These are phyloP conservation scores for Carnegiea gigantea DNA, from an alignment of 179 eudicot species.

Conservation along the genomic window DNA sequence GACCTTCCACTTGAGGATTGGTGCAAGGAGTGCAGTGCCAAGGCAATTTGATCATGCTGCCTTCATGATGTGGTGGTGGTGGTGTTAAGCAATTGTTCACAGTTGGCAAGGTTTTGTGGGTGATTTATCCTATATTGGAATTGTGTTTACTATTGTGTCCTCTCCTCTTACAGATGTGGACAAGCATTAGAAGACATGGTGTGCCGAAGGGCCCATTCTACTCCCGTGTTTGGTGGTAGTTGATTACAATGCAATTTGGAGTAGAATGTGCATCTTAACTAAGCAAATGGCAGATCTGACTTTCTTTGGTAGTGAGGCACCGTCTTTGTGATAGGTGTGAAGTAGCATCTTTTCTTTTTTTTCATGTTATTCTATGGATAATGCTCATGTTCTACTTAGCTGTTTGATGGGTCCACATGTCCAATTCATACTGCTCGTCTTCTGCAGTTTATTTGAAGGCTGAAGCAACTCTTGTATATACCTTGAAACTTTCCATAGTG, in stretches of 20 bases:
- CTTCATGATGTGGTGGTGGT: not conserved
- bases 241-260: not conserved
- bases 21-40: not conserved
- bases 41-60: not conserved
- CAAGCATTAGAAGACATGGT: slow-evolving; percentile 3
- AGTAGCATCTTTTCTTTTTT: not conserved
- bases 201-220: not conserved
- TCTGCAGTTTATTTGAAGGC: not conserved
- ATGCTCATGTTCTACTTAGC: not conserved
- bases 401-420: no score
- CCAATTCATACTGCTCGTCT: no score
- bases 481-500: not conserved
- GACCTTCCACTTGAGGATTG: not conserved
- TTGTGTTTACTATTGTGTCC: slow-evolving; percentile 18
- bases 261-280: not conserved
- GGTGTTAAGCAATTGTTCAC: slow-evolving; percentile 7
- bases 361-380: not conserved
- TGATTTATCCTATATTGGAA: not conserved
- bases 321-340: slow-evolving; percentile 31
- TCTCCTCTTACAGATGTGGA: slow-evolving; percentile 32
- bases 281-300: not conserved
- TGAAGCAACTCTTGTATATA: slow-evolving; percentile 21
- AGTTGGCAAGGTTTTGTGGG: slow-evolving; percentile 12
- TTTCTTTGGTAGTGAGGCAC: not conserved
- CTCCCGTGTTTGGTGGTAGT: not conserved